A percentile compares a stretch with the other conserved stretches of the same genome.
phyloP scores from a whole-genome alignment of 2,329 filamentous ascomycete species.

The Bipolaris cookei region DNA sequence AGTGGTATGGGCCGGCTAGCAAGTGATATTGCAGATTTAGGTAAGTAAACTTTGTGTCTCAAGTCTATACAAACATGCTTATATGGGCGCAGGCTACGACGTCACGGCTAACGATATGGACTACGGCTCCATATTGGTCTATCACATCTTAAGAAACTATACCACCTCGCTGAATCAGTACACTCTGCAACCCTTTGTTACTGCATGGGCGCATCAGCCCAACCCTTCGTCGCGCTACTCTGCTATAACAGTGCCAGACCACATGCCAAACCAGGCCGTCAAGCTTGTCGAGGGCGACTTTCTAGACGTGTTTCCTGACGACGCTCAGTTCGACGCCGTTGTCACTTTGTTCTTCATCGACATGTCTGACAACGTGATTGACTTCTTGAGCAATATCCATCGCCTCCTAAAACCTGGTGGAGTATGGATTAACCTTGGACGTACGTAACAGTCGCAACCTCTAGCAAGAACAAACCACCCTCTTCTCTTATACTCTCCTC shows the following conservation, averaged over 20 bases:
- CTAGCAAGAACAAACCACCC: too few species aligned
- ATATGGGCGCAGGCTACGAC: not conserved
- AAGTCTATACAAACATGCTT: not conserved
- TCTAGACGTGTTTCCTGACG: not conserved
- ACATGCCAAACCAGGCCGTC: not conserved
- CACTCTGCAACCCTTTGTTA: not conserved
- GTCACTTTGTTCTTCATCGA: not conserved
- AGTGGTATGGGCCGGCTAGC: slow-evolving; percentile 17
- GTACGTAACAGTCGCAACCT: not conserved
- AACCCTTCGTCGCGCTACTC: not conserved
- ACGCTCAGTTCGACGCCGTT: not conserved
- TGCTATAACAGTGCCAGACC: not conserved
- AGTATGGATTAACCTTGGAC: not conserved
- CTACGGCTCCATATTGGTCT: not conserved
- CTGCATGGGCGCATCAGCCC: not conserved
- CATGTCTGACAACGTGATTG: not conserved
- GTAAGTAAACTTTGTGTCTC: slow-evolving; percentile 1
- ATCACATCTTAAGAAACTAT: not conserved
- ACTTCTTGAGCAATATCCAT: not conserved
- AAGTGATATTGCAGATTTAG: slow-evolving; percentile 16
- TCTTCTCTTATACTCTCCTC: not conserved
- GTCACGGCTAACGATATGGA: not conserved
- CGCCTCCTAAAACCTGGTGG: not conserved
- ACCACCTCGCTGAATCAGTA: not conserved
- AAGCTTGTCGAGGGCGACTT: not conserved